A percentile compares a stretch with the other conserved stretches of the same genome.
These are phyloP conservation scores for Corynespora cassiicola DNA, from an alignment of 2,329 filamentous ascomycete species.

Conservation along the genomic window DNA sequence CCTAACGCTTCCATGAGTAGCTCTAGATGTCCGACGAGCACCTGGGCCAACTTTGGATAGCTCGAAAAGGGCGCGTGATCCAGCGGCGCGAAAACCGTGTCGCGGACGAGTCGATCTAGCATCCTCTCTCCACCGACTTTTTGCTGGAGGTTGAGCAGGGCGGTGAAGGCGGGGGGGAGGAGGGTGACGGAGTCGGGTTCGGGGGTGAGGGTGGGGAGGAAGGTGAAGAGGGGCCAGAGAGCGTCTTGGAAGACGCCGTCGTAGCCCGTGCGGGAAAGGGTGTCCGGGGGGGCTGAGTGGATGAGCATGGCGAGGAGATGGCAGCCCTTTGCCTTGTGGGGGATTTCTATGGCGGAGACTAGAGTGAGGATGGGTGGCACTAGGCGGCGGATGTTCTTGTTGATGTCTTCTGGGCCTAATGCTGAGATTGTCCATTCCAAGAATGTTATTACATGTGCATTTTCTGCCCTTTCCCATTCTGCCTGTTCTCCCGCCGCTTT, in stretches of 20 bases:
- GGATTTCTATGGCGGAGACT: conserved; percentile 66
- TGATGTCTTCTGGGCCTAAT: conserved; percentile 57
- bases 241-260: conserved; percentile 72
- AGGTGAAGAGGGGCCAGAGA: conserved; percentile 74
- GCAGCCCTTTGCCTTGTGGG: conserved; percentile 64
- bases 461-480: conserved; percentile 64
- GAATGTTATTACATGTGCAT: conserved; percentile 60
- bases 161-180: conserved; percentile 69
- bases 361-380: conserved; percentile 74
- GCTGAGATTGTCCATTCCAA: conserved; percentile 67
- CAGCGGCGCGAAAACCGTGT: conserved; percentile 52
- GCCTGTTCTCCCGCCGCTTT: conserved; percentile 66
- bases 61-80: conserved; percentile 61
- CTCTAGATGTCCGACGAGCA: conserved; percentile 61
- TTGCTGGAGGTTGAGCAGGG: conserved; percentile 69
- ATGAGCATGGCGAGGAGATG: conserved; percentile 63
- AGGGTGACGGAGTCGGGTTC: conserved; percentile 72
- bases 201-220: conserved; percentile 78
- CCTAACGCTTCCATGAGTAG: conserved; percentile 63
- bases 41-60: conserved; percentile 62
- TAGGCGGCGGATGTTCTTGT: conserved; percentile 70
- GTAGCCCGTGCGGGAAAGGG: conserved; percentile 70
- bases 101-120: conserved; percentile 54
- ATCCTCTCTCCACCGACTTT: conserved; percentile 38
- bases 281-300: conserved; percentile 55